phyloP scores from a whole-genome alignment of 2,329 filamentous ascomycete genomes.

The Stachybotrys chlorohalonatus region DNA sequence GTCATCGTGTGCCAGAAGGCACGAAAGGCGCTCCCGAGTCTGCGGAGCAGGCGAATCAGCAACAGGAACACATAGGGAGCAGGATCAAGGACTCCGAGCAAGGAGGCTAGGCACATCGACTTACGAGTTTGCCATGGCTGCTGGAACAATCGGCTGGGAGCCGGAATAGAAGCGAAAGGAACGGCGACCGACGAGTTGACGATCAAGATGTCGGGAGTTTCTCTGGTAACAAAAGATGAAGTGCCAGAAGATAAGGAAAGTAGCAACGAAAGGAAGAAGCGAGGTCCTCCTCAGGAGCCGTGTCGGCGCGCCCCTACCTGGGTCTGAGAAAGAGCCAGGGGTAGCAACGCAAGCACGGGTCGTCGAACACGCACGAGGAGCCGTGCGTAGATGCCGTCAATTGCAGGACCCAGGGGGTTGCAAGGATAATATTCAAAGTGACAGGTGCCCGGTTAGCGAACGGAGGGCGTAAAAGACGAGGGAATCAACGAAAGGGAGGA shows the following conservation, averaged over 20 bases:
- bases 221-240: neutral
- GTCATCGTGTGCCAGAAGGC: slow-evolving; percentile 93
- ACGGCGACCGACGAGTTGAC: neutral
- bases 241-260: neutral
- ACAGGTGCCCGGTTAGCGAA: neutral
- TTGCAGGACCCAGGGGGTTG: neutral
- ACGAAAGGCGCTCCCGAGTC: slow-evolving; percentile 65
- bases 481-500: neutral
- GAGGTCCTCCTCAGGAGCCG: neutral
- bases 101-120: slow-evolving; percentile 5
- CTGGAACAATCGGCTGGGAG: slow-evolving; percentile 9
- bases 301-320: neutral
- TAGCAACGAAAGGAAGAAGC: neutral
- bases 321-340: neutral
- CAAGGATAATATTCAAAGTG: neutral
- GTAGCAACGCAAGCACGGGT: neutral
- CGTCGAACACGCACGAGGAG: neutral
- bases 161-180: neutral
- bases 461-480: neutral
- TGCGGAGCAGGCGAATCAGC: slow-evolving; percentile 15
- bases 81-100: neutral
- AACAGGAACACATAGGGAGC: neutral
- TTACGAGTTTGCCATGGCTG: slow-evolving; percentile 21
- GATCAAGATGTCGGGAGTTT: neutral
- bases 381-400: neutral